phyloP scores from a whole-genome alignment of 2,329 filamentous ascomycete species.

The Xylariaceae sp. region DNA sequence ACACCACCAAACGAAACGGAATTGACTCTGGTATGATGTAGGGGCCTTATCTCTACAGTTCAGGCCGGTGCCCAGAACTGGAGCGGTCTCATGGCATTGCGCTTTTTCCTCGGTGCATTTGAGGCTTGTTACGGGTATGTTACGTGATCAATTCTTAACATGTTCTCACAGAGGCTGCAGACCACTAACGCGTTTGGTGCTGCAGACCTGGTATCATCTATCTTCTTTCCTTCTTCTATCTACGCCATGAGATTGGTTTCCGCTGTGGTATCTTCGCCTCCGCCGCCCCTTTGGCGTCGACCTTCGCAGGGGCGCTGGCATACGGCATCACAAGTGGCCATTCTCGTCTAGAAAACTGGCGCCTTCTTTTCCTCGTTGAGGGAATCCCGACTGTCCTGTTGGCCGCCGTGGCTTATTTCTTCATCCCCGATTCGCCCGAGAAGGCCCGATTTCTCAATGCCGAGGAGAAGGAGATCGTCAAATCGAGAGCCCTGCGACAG shows the following conservation, averaged over 20 bases:
- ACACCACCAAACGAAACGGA: too few species aligned
- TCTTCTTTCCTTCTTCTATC: slow-evolving; percentile 34
- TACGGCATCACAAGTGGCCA: slow-evolving; percentile 63
- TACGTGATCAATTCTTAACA: too few species aligned
- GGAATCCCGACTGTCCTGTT: slow-evolving; percentile 31
- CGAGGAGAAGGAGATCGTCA: slow-evolving; percentile 54
- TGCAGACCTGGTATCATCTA: slow-evolving; percentile 32
- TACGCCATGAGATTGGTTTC: slow-evolving; percentile 40
- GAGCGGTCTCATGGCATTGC: slow-evolving; percentile 28
- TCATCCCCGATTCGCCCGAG: slow-evolving; percentile 42
- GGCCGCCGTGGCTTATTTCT: slow-evolving; percentile 26
- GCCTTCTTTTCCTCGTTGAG: slow-evolving; percentile 32
- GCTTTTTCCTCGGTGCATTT: slow-evolving; percentile 29
- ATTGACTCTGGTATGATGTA: slow-evolving; percentile 57
- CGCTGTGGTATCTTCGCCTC: slow-evolving; percentile 32
- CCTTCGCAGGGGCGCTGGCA: slow-evolving; percentile 62
- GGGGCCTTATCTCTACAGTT: slow-evolving; percentile 73
- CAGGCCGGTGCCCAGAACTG: slow-evolving; percentile 45
- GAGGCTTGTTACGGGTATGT: slow-evolving; percentile 20
- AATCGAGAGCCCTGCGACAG: slow-evolving; percentile 47
- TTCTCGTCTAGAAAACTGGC: slow-evolving; percentile 43
- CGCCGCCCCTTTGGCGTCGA: slow-evolving; percentile 59
- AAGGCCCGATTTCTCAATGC: slow-evolving; percentile 49
- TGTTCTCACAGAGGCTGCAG: not conserved
- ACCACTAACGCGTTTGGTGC: slow-evolving; percentile 6